Evolutionary conservation across 2,329 filamentous ascomycete genomes (phyloP).

Genomic region (Chaetomium sp.): DNA sequence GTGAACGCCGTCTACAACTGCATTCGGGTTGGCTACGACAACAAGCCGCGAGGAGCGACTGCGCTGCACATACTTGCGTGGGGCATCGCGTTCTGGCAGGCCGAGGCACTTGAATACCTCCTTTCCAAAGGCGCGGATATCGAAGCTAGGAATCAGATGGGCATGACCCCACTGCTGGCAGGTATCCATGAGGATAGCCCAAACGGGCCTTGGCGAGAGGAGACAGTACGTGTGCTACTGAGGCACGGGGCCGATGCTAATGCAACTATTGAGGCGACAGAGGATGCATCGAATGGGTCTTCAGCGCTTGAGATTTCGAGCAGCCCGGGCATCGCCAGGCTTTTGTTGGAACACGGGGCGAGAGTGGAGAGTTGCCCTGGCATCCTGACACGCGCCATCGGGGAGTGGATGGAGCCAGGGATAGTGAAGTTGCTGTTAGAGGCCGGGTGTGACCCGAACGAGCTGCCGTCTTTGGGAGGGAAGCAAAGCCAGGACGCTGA

Average conservation of each 20-base stretch:
- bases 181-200: background rate
- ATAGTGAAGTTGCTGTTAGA: background rate
- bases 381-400: background rate
- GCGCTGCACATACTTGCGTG: background rate
- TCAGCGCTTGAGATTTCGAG: constrained; percentile 9
- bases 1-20: background rate
- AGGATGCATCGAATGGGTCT: background rate
- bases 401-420: background rate
- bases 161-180: background rate
- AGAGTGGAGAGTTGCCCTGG: background rate
- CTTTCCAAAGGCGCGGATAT: background rate
- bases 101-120: background rate
- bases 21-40: background rate
- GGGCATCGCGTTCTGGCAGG: background rate
- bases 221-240: constrained; percentile 17
- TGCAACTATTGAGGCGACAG: background rate
- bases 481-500: background rate
- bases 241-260: constrained; percentile 15
- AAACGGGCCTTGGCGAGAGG: constrained; percentile 10
- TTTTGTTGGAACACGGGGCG: constrained; percentile 13
- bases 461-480: background rate
- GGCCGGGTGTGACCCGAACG: background rate
- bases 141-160: background rate
- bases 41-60: background rate
- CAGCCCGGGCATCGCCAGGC: constrained; percentile 4